Evolutionary conservation across 2,329 filamentous ascomycete genomes (phyloP).

Genomic region (Penicillium hordei): DNA sequence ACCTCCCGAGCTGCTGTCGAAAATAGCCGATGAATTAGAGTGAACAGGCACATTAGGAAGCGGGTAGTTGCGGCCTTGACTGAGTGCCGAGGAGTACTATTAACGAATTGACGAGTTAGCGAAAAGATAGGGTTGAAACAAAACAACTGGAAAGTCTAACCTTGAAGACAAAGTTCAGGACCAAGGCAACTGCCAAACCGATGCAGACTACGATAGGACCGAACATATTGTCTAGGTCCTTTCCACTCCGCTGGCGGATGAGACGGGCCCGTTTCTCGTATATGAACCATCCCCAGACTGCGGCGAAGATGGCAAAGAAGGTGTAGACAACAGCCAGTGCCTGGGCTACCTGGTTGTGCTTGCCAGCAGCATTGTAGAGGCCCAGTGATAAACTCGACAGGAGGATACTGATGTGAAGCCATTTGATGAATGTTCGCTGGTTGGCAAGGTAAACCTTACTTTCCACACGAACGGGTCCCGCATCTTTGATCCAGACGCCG

Average conservation of each 20-base stretch:
- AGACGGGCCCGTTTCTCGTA: constrained; percentile 72
- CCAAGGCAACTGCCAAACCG: constrained; percentile 73
- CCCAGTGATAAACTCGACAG: constrained; percentile 80
- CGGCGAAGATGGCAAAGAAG: constrained; percentile 76
- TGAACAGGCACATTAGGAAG: constrained; percentile 9
- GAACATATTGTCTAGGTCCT: constrained; percentile 86
- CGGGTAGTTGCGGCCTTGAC: constrained; percentile 22
- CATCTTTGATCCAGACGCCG: constrained; percentile 87
- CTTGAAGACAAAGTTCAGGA: constrained; percentile 88
- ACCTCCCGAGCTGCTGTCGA: constrained; percentile 4
- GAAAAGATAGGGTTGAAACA: neutral
- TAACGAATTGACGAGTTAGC: constrained; percentile 12
- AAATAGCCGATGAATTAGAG: constrained; percentile 15
- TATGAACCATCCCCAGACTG: constrained; percentile 83
- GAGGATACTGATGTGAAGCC: constrained; percentile 91
- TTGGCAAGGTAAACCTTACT: constrained; percentile 99
- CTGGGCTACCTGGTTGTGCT: constrained; percentile 70
- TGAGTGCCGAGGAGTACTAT: constrained; percentile 35
- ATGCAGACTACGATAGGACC: constrained; percentile 82
- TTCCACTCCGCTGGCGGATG: constrained; percentile 82
- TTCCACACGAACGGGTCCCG: constrained; percentile 86
- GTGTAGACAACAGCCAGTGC: constrained; percentile 82
- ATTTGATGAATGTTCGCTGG: constrained; percentile 96
- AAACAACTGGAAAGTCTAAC: constrained; percentile 22
- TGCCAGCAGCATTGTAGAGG: constrained; percentile 82